Evolutionary conservation across 345 rosid species (phyloP), one percentile per base, ranked within the genome.

Genomic region (Kandelia obovata): DNA sequence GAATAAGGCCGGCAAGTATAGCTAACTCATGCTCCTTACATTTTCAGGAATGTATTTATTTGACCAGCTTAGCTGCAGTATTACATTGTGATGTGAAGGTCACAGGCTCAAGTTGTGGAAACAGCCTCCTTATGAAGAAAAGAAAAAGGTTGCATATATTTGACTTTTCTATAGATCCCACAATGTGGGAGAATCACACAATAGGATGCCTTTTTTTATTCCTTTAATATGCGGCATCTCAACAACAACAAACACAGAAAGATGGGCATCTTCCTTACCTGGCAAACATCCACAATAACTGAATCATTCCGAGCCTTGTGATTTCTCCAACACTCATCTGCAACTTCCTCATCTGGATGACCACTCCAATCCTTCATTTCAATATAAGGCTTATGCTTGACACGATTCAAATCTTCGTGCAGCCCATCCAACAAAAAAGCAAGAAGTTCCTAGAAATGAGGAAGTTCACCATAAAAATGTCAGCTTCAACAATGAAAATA

Each of bases 221-320:
- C 6, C 1, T 34, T 63, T 23, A 56, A 47, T 17, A 26, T 21
- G 64, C 52, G 64, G 43, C 62, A 72, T 25, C 19, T 39, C 13
- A 65, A 34, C 6, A 31, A 34, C 6, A 31, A n/a, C 23, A 20
- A 65, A 43, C 4, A 51, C 15, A 51, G 25, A 64, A 30, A 70
- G 30, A 76, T 63, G 67, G 37, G 57, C 17, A 64, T 65, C 62
- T 56, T 60, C 30, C 84, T 75, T 74, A 94, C 97, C 78, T 91
- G 98, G 77, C 90, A 94, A 74, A 89, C 90, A 80, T 94, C 97
- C 74, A 94, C 98, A 70, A 94, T 91, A 73, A 94, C 81, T n/a
- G 98, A 94, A 76, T 94, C 97, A 75, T 94, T 94, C 64, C 97
- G 84, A 55, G 98, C 90, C 82, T 87, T 91, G 80, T 94, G 95